Evolutionary conservation across 2,329 filamentous ascomycete species (phyloP).

Genomic region (Fusarium sambucinum): DNA sequence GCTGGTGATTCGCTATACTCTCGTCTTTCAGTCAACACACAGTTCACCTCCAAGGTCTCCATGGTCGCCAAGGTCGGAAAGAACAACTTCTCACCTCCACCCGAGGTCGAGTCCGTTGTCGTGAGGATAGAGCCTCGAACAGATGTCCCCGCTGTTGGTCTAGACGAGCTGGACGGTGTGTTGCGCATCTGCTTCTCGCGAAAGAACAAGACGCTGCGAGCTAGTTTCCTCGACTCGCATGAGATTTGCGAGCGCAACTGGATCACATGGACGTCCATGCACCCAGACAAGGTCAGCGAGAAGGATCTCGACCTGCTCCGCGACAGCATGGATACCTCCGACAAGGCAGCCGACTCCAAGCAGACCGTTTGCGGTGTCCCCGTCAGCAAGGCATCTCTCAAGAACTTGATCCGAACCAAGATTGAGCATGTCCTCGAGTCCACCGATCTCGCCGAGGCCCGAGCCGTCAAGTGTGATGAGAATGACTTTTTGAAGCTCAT

Average conservation of each 20-base stretch:
- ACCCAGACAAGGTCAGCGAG: conserved; percentile 53
- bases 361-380: conserved; percentile 16
- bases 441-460: conserved; percentile 17
- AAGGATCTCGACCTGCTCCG: conserved; percentile 15
- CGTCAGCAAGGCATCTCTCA: conserved; percentile 19
- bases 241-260: conserved; percentile 90
- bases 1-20: conserved; percentile 91
- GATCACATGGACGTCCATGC: conserved; percentile 88
- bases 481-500: conserved; percentile 23
- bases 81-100: conserved; percentile 96
- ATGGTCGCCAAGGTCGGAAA: conserved; percentile 92
- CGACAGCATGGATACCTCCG: conserved; percentile 10
- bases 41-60: conserved; percentile 80
- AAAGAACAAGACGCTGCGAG: conserved; percentile 90
- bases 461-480: conserved; percentile 20
- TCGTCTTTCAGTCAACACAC: conserved; percentile 90
- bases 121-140: conserved; percentile 89
- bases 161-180: conserved; percentile 95
- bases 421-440: conserved; percentile 16
- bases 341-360: conserved; percentile 16
- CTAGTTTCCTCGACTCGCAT: conserved; percentile 82
- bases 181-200: conserved; percentile 77
- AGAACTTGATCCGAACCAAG: conserved; percentile 19
- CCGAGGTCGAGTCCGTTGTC: conserved; percentile 90
- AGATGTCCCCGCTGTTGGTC: conserved; percentile 85